phyloP scores from a whole-genome alignment of 768 basidiomycete genomes.

The Gymnopilus junonius region DNA sequence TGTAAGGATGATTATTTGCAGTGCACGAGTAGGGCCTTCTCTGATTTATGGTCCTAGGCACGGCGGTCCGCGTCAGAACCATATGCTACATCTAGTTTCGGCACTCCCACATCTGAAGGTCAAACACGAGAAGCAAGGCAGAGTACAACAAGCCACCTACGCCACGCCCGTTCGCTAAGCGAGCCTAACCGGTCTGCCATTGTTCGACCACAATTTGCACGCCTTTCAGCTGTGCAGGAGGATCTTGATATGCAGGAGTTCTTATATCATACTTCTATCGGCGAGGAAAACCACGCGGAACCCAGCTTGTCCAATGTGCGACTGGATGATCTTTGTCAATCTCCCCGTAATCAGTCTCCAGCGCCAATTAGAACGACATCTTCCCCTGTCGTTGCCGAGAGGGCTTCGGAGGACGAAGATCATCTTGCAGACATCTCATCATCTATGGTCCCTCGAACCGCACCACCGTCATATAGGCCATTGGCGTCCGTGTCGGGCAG shows the following conservation, averaged over 20 bases:
- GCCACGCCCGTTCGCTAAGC: not conserved
- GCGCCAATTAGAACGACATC: not conserved
- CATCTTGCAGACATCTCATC: not conserved
- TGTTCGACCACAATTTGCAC: not conserved
- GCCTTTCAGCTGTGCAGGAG: not conserved
- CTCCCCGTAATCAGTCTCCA: not conserved
- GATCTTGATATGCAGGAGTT: not conserved
- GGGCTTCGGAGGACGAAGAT: not conserved
- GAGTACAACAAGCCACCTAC: not conserved
- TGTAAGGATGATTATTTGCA: not conserved
- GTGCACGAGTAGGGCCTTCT: not conserved
- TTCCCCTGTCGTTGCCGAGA: too few relatives aligned
- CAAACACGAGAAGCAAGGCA: not conserved
- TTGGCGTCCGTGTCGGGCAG: not conserved
- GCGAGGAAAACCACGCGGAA: not conserved
- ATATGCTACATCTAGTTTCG: not conserved
- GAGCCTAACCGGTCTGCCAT: not conserved
- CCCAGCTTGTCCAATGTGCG: not conserved
- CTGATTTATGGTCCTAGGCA: not conserved
- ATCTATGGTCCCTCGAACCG: not conserved
- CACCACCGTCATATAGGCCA: not conserved
- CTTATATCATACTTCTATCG: not conserved
- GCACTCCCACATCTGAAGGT: not conserved
- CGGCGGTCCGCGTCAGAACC: not conserved
- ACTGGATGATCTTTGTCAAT: not conserved